phyloP scores from a whole-genome alignment of 2,329 filamentous ascomycete genomes.

The Fusarium sp. region DNA sequence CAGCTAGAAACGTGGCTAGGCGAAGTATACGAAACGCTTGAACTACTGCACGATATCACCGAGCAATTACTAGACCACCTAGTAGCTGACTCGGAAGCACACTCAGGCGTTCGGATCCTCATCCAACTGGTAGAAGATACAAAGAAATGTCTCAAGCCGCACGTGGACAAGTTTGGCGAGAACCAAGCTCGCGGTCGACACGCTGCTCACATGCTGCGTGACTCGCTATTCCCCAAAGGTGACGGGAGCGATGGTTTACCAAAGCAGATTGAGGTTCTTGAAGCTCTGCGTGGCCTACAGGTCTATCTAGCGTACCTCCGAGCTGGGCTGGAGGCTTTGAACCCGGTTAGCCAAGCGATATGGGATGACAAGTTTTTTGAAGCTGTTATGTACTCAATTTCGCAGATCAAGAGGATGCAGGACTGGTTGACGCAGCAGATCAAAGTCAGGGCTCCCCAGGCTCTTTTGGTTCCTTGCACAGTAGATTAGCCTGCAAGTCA shows the following conservation, averaged over 20 bases:
- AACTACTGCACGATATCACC: background rate
- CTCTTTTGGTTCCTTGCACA: background rate
- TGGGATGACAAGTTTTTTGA: background rate
- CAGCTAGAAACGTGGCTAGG: background rate
- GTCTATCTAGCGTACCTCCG: background rate
- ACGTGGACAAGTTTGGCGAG: background rate
- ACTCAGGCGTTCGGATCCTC: background rate
- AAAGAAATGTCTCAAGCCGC: rapidly evolving
- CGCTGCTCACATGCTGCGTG: background rate
- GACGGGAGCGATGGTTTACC: background rate
- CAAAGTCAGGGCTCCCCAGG: background rate
- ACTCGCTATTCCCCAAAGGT: background rate
- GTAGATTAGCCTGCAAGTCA: background rate
- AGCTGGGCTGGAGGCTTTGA: background rate
- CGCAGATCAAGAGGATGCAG: constrained; percentile 4
- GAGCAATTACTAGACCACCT: background rate
- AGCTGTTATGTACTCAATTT: background rate
- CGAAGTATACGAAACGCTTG: background rate
- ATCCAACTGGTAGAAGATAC: background rate
- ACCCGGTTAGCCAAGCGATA: background rate
- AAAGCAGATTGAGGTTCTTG: background rate
- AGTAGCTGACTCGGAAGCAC: background rate
- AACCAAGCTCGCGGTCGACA: background rate
- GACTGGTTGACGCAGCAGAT: constrained; percentile 1
- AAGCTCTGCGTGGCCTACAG: background rate